Evolutionary conservation across 2,329 filamentous ascomycete species (phyloP).

Genomic region (Blumeriella jaapii): DNA sequence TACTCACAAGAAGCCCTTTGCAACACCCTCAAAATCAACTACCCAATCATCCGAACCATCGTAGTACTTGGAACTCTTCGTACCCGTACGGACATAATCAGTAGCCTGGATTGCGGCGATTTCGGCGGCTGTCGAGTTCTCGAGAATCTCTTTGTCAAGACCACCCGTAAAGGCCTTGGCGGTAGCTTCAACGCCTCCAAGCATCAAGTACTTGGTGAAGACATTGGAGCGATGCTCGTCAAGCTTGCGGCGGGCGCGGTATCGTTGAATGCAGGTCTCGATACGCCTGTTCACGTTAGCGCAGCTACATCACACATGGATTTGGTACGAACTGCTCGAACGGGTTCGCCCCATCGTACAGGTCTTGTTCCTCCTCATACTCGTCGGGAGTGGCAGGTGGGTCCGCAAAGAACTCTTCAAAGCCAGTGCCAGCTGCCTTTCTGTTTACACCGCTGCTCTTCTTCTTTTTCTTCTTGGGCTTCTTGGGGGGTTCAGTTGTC

Average conservation of each 20-base stretch:
- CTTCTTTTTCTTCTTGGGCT: slow-evolving; percentile 31
- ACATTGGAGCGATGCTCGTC: slow-evolving; percentile 47
- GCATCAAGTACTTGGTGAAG: slow-evolving; percentile 70
- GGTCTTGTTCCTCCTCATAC: slow-evolving; percentile 48
- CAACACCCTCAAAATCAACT: slow-evolving; percentile 72
- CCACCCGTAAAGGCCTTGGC: slow-evolving; percentile 49
- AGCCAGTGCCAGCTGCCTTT: slow-evolving; percentile 42
- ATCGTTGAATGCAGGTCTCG: slow-evolving; percentile 75
- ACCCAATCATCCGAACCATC: slow-evolving; percentile 48
- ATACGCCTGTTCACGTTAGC: slow-evolving; percentile 46
- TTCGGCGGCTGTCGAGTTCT: slow-evolving; percentile 49
- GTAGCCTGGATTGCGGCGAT: slow-evolving; percentile 52
- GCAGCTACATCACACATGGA: slow-evolving; percentile 1
- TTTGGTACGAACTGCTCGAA: slow-evolving; percentile 43
- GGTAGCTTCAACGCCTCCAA: slow-evolving; percentile 65
- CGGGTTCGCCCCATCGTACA: slow-evolving; percentile 54
- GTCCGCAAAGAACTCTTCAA: slow-evolving; percentile 75
- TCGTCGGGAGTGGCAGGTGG: slow-evolving; percentile 63
- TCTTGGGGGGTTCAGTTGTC: no score
- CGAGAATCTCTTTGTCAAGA: slow-evolving; percentile 47
- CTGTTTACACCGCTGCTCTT: slow-evolving; percentile 28
- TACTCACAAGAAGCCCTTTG: slow-evolving; percentile 65
- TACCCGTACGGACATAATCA: slow-evolving; percentile 41
- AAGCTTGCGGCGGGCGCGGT: slow-evolving; percentile 64
- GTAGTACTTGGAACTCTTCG: slow-evolving; percentile 35